Evolutionary conservation across 495 filamentous ascomycete species (phyloP).

Genomic region (Penicillium coffeae): DNA sequence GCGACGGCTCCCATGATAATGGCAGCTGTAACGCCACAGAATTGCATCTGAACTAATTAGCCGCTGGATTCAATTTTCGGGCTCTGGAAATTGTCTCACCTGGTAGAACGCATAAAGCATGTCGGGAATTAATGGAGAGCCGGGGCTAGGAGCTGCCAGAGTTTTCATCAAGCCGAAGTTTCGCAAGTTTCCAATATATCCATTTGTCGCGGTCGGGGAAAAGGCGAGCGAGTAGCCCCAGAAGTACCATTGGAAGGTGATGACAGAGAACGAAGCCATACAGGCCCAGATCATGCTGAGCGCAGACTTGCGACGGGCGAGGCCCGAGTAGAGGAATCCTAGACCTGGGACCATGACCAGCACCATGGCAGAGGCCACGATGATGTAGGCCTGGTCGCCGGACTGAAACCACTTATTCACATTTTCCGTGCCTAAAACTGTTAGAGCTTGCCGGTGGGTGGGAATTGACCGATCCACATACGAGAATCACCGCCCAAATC

Average conservation of each 20-base stretch:
- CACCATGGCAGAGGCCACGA: slow-evolving; percentile 91
- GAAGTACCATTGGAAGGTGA: slow-evolving; percentile 74
- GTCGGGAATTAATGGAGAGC: slow-evolving; percentile 59
- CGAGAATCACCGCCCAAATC: slow-evolving; percentile 74
- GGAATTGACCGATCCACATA: slow-evolving; percentile 44
- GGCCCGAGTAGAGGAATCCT: slow-evolving; percentile 65
- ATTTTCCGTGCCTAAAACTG: slow-evolving; percentile 55
- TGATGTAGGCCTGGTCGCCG: slow-evolving; percentile 82
- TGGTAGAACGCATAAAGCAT: slow-evolving; percentile 67
- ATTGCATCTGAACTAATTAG: slow-evolving; percentile 70
- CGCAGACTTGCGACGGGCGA: slow-evolving; percentile 61
- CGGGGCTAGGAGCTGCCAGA: slow-evolving; percentile 58
- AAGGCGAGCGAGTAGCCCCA: slow-evolving; percentile 73
- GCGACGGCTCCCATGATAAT: slow-evolving; percentile 91
- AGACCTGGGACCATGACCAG: slow-evolving; percentile 82
- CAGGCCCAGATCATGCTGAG: slow-evolving; percentile 69
- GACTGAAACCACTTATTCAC: slow-evolving; percentile 82
- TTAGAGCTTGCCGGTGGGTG: neutral
- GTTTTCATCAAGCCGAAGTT: slow-evolving; percentile 66
- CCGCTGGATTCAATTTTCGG: neutral
- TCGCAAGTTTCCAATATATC: slow-evolving; percentile 62
- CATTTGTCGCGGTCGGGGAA: slow-evolving; percentile 58
- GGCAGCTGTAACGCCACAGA: slow-evolving; percentile 87
- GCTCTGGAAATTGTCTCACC: slow-evolving; percentile 33
- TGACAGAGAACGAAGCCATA: slow-evolving; percentile 60